phyloP scores from a whole-genome alignment of 2,329 filamentous ascomycete species.

The Penicillium thymicola region DNA sequence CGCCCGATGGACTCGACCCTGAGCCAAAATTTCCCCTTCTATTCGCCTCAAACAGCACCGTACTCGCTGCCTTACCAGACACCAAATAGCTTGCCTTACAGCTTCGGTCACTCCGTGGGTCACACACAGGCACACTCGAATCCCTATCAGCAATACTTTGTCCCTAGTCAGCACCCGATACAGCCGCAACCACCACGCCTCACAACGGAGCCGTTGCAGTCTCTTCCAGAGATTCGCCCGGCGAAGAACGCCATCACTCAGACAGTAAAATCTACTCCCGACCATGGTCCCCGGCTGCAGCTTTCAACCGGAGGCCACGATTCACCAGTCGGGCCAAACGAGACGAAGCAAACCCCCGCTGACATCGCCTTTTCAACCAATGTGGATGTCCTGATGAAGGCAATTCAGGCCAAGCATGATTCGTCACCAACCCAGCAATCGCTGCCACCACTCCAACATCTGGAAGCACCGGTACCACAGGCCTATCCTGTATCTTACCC shows the following conservation, averaged over 20 bases:
- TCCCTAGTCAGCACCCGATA: constrained; percentile 29
- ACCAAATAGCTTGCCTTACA: constrained; percentile 29
- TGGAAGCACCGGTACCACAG: constrained; percentile 26
- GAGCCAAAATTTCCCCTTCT: constrained; percentile 36
- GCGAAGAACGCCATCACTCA: constrained; percentile 38
- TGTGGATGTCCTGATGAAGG: constrained; percentile 83
- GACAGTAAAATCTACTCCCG: constrained; percentile 17
- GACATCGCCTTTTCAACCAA: constrained; percentile 72
- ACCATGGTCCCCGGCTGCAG: constrained; percentile 5
- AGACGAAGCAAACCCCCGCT: constrained; percentile 24
- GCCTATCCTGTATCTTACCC: constrained; percentile 24
- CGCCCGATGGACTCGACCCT: constrained; percentile 38
- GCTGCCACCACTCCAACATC: constrained; percentile 36
- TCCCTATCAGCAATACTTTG: constrained; percentile 36
- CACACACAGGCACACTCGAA: constrained; percentile 28
- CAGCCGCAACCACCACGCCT: constrained; percentile 29
- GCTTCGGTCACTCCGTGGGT: constrained; percentile 34
- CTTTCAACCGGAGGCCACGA: not conserved
- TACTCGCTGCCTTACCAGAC: constrained; percentile 39
- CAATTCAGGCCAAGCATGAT: constrained; percentile 67
- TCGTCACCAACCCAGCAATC: constrained; percentile 30
- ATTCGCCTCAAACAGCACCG: constrained; percentile 33
- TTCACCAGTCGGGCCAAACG: not conserved
- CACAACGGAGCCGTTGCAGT: constrained; percentile 32
- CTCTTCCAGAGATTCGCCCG: constrained; percentile 37